Evolutionary conservation across 2,329 filamentous ascomycete species (phyloP), one percentile per base, ranked within the genome.

Genomic region (Penicillium polonicum): DNA sequence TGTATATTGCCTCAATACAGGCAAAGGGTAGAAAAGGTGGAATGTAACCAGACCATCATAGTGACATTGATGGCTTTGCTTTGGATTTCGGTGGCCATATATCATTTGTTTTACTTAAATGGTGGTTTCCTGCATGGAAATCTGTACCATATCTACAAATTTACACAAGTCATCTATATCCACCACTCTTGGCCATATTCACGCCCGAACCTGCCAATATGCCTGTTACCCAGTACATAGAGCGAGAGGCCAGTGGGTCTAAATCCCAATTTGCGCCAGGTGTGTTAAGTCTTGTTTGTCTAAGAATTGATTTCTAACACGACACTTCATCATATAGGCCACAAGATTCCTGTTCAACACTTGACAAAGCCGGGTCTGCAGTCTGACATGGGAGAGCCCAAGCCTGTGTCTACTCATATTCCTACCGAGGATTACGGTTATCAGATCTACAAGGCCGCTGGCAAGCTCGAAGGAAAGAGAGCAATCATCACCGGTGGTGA

Each of bases 401-500:
- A 83, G 55, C 87, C 89, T 1, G 78, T 83, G 44, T 85, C 83
- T 56, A 85, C 88, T 55, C 79, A 88, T 58, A 74, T 92, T 2
- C 90, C 90, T 0, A 87, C 85, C 5, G 81, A 83, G 19, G 84
- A 88, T 58, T 87, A 88, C 38, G 85, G 85, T 13, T 86, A 84
- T 65, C 84, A 89, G 67, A 82, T 82, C 48, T 93, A 94, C 78
- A 86, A 87, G 70, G 84, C 88, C 4, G 88, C 90, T 1, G 86
- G 85, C 48, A 95, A 94, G 76, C 83, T 94, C 7, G 75, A 84
- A 67, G 89, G 86, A 60, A 90, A 88, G 74, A 89, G 85, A 58
- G 89, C 90, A 8, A 75, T 94, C 57, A 93, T 94, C 67, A 93
- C 90, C 0, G 90, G 90, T 17, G 90, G 90, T 4, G 90, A 93